Percentiles rank a stretch among this genome's conserved stretches.
Conservation (phyloP, 2,329 filamentous ascomycete genomes). For the Alternaria gaisen region DNA sequence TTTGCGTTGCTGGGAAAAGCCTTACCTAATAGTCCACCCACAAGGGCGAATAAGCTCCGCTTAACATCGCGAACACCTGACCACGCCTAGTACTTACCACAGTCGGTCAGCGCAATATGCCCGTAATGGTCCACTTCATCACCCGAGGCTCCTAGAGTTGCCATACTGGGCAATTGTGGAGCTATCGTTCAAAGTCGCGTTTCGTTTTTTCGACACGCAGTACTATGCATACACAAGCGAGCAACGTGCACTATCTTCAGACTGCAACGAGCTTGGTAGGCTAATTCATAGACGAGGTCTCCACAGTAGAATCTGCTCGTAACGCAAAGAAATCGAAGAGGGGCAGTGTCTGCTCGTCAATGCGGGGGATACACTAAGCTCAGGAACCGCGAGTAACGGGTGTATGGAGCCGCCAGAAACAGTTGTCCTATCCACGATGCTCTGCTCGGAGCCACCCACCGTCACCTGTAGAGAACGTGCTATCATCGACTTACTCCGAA, state of each 20-base stretch:
- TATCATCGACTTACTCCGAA: conserved; percentile 3
- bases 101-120: conserved; percentile 30
- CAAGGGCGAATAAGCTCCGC: conserved; percentile 45
- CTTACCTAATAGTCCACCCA: conserved; percentile 48
- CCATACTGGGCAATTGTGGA: conserved; percentile 13
- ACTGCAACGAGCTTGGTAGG: conserved; percentile 19
- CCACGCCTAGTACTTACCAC: conserved; percentile 27
- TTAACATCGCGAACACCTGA: conserved; percentile 42
- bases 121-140: conserved; percentile 27
- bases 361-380: conserved; percentile 26
- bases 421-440: conserved; percentile 6
- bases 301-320: conserved; percentile 32
- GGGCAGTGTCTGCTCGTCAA: conserved; percentile 15
- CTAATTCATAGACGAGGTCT: conserved; percentile 22
- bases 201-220: conserved; percentile 8
- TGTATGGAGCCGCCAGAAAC: conserved; percentile 16
- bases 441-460: conserved; percentile 14
- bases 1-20: conserved; percentile 37
- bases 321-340: conserved; percentile 27
- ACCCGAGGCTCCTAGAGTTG: conserved; percentile 14
- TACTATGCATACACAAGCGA: conserved; percentile 9
- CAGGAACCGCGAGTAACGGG: conserved; percentile 18
- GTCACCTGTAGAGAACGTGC: conserved; percentile 18
- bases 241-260: conserved; percentile 22
- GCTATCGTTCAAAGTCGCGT: conserved; percentile 11